Evolutionary conservation across 2,329 filamentous ascomycete genomes (phyloP), one percentile per base, ranked within the genome.

Genomic region (Zarea fungicola): DNA sequence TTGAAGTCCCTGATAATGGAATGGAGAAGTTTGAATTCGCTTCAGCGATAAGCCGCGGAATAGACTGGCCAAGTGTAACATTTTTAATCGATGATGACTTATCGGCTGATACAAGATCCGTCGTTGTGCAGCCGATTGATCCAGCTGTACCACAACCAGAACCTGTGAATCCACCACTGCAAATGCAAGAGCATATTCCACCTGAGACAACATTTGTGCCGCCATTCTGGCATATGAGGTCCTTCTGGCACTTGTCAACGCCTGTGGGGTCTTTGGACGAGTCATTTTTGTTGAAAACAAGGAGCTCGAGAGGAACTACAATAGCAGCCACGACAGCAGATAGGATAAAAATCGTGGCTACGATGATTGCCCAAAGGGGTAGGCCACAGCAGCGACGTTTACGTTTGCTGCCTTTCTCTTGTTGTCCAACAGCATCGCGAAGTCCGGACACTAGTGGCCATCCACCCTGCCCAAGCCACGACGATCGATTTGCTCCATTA

Each of bases 111-210:
- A 66, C 60, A 10, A 73, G 51, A 23, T 71, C 68, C 9, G 76
- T 75, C 2, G 74, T 78, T 2, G 76, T 77, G 58, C 79, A 83
- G 14, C 77, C 77, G 32, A 71, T 65, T 1, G 71, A 64, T 42
- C 71, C 72, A 2, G 67, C 62, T 21, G 66, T 63, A 5, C 71
- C 73, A 60, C 79, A 82, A 51, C 76, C 71, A 19, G 69, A 66
- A 13, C 78, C 77, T 0, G 87, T 91, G 63, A 92, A 97, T 2
- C 91, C 89, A 58, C 93, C 90, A 19, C 85, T 82, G 66, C 92
- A 99, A 36, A 96, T 81, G 63, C 92, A 99, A 11, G 84, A 85
- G 68, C 92, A 97, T 18, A 77, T 71, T 4, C 80, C 78, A 49
- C 80, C 73, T 14, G 77, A 80, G 18, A 89, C 67, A 14, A 92